Evolutionary conservation across 495 filamentous ascomycete genomes (phyloP), one percentile per base, ranked within the genome.

Genomic region (Neurospora sp.): DNA sequence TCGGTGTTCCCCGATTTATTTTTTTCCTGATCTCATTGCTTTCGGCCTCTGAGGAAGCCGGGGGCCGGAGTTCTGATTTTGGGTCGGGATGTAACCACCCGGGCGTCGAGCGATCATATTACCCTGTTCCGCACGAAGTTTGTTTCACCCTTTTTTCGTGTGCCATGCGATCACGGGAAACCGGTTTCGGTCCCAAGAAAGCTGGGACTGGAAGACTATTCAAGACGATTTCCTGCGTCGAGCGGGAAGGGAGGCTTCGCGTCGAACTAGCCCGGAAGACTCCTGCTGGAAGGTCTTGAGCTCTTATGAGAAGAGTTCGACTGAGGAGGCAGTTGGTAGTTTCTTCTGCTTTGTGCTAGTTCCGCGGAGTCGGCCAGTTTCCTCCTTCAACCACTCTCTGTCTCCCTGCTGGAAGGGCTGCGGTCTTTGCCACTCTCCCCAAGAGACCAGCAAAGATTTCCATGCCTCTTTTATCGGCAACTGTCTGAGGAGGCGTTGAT

Each of bases 221-320:
- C 22, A 40, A 39, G 20, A 71, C 69, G 16, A 31, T 31, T 39
- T 39, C 70, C 44, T 44, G 44, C 70, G 70, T 39, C n/a, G 70
- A 20, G 42, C 35, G 70, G 70, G 70, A 53, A 71, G 31, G 39
- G n/a, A 53, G 70, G 44, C 70, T 65, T 71, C 16, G 41, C 44
- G 70, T 75, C 38, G 73, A 75, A 45, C 38, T 40, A 20, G 38
- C 16, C 39, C 70, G 16, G 61, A 61, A 73, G 74, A 76, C 74
- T 74, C 74, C 72, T 59, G 74, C 72, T 53, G 72, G 74, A 76
- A 70, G 70, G 38, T 35, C 69, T 75, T 39, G 59, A 74, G 73
- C 68, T 70, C 18, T 39, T 35, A 39, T 16, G 39, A n/a, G 1
- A 31, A 65, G 14, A 65, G 40, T 20, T 68, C 61, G 70, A 44